Evolutionary conservation across 2,329 filamentous ascomycete species (phyloP).

Genomic region (Fusarium anthophilum): DNA sequence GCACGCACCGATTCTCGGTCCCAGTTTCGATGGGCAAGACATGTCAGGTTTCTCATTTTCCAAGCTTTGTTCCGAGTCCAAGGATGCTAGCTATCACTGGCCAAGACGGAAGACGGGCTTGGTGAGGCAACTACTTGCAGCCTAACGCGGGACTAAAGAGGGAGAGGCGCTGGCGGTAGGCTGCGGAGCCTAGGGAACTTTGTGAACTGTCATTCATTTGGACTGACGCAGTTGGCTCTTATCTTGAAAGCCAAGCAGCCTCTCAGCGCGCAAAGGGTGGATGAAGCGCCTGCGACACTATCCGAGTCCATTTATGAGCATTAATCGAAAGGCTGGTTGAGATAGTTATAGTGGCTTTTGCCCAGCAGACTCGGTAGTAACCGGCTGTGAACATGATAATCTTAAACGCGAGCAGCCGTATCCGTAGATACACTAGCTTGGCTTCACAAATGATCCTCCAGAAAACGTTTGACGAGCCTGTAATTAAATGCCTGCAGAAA

Average conservation of each 20-base stretch:
- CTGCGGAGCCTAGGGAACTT: slow-evolving; percentile 6
- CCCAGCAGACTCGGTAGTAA: neutral
- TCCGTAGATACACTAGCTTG: neutral
- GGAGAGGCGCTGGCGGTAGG: slow-evolving; percentile 28
- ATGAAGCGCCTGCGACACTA: slow-evolving; percentile 6
- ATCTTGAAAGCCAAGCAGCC: neutral
- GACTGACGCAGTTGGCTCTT: slow-evolving; percentile 17
- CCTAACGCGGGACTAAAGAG: slow-evolving; percentile 25
- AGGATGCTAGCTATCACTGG: slow-evolving; percentile 10
- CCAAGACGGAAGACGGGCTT: slow-evolving; percentile 14
- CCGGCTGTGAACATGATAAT: neutral
- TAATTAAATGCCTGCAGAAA: slow-evolving; percentile 24
- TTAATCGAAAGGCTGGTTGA: neutral
- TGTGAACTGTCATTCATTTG: slow-evolving; percentile 22
- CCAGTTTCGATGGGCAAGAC: slow-evolving; percentile 10
- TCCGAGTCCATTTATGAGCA: neutral
- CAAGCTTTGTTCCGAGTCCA: slow-evolving; percentile 11
- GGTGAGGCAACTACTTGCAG: neutral
- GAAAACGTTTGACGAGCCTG: slow-evolving; percentile 14
- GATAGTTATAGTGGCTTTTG: neutral
- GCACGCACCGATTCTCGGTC: slow-evolving; percentile 17
- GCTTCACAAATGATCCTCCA: neutral
- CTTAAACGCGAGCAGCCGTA: neutral
- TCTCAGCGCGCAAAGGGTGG: neutral
- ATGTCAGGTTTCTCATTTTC: slow-evolving; percentile 11